Base-by-base conservation (phyloP, 2,329 filamentous ascomycete species). In the Penicillium sp. region DNA sequence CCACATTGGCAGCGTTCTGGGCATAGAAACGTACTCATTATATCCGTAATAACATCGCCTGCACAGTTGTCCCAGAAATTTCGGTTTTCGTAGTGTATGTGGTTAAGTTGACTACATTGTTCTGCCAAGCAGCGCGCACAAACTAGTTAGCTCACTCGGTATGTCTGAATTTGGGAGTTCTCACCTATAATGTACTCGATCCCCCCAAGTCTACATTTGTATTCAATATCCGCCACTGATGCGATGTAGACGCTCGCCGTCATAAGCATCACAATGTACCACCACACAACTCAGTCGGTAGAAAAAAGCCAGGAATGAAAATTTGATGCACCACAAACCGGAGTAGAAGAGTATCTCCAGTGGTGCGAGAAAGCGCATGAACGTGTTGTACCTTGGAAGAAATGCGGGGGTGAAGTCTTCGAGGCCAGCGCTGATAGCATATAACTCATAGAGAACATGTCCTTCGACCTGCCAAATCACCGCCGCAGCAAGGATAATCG, bases 271-370 rank as follows among this genome's bases (percentile, higher is more conserved):
- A 67, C 64, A 15, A 67, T 34, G 5, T 34, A 62, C 64, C 64
- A 67, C 65, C 65, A 66, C 15, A 63, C 55, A 58, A 10, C 60
- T 57, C 1, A 67, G 56, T 5, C 58, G 56, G 34, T 61, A 62
- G 52, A 67, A 67, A 28, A 67, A 60, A 20, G 58, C 20, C 51
- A 67, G 31, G 15, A 67, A 67, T 0, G 62, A 63, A 15, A 65
- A 61, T 34, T 67, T 67, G 25, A 67, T 55, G 28, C 54, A 54
- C 60, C 59, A 65, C 8, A 66, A 31, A 4, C 55, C 59, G 1
- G 64, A 55, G 20, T 66, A 66, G 11, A 65, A 66, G 0, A 67
- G 25, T 43, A 65, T 64, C 42, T 62, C 45, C 10, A 66, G 37
- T 3, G 60, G 63, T 10, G 57, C 62, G 5, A 63, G 55, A 2